Base-by-base conservation (phyloP, 2,329 filamentous ascomycete species). In the Diaporthe ilicicola region DNA sequence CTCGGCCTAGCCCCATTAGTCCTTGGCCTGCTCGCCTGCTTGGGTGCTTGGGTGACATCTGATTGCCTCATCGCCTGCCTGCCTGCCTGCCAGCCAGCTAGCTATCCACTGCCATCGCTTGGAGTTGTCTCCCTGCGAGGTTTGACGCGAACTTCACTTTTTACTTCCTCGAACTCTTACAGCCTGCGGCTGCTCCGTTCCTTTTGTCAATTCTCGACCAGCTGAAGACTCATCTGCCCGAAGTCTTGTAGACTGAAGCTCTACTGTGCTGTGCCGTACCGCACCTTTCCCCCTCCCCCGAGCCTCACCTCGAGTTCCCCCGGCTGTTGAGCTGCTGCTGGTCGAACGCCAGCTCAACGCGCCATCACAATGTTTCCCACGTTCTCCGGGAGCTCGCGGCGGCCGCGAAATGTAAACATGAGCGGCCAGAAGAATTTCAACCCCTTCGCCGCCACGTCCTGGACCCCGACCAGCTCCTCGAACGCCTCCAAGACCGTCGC, bases 371-470 rank as follows among this genome's bases (percentile, higher is more conserved):
- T 98, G 95, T 97, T 96, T 83, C 91, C 93, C 73, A 94, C 93
- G 67, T 99, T 99, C 84, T 96, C 93, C 29, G 96, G 96, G 76
- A 93, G 84, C 82, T 93, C 94, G 76, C 91, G 94, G 78, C 93
- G 93, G 75, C 92, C 92, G 73, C 92, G 96, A 75, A 95, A 98
- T 80, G 94, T 98, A 79, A 98, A 98, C 82, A 91, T 99, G 73
- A 96, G 94, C 75, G 96, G 94, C 73, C 92, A 95, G 76, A 79
- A 77, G 53, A 90, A 89, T 74, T 85, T 86, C 64, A 97, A 97
- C 78, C 94, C 94, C 4, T 97, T 96, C 80, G 91, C 88, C 72
- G 89, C 89, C 75, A 86, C 87, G 39, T 84, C 86, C 51, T 89
- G 90, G 86, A 83, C 84, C 19, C 84, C 88, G 5, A 83, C 86